Conservation (phyloP, 352 stramenopile genomes). For the Phytophthora boehmeriae region DNA sequence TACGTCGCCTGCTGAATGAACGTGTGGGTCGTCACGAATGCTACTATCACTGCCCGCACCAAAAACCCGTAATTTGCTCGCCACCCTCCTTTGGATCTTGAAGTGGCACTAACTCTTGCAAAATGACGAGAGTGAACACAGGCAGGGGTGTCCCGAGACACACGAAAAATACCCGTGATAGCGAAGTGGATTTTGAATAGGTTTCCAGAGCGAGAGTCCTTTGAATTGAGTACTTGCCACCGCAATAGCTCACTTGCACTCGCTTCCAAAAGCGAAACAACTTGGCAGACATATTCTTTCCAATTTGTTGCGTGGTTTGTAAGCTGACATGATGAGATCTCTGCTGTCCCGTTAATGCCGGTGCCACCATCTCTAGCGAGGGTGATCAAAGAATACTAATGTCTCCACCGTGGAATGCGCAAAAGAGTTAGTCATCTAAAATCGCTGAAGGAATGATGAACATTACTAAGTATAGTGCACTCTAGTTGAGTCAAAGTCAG, state of each 20-base stretch:
- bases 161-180: constrained; percentile 1
- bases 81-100: constrained; percentile 13
- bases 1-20: not conserved
- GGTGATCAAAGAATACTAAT: too few species aligned
- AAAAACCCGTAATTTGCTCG: constrained; percentile 9
- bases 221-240: too few species aligned
- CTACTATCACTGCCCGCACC: constrained; percentile 1
- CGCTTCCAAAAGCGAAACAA: too few species aligned
- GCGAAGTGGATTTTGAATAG: constrained; percentile 1
- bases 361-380: not conserved
- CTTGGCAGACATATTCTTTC: not conserved
- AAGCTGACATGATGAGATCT: constrained; percentile 1
- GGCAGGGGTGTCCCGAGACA: constrained; percentile 7
- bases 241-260: too few species aligned
- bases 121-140: constrained; percentile 1
- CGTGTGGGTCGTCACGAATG: not conserved
- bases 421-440: too few species aligned
- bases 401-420: too few species aligned
- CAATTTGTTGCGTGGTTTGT: not conserved
- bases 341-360: too few species aligned
- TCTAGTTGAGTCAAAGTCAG: not conserved
- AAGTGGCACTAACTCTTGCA: constrained; percentile 14
- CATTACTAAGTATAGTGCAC: too few species aligned
- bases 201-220: constrained; percentile 12
- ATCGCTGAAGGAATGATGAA: too few species aligned